Percentiles rank a stretch among this genome's conserved stretches.
These are phyloP conservation scores for Lagenidium sp. DNA, from an alignment of 352 stramenopile species.

Conservation along the genomic window DNA sequence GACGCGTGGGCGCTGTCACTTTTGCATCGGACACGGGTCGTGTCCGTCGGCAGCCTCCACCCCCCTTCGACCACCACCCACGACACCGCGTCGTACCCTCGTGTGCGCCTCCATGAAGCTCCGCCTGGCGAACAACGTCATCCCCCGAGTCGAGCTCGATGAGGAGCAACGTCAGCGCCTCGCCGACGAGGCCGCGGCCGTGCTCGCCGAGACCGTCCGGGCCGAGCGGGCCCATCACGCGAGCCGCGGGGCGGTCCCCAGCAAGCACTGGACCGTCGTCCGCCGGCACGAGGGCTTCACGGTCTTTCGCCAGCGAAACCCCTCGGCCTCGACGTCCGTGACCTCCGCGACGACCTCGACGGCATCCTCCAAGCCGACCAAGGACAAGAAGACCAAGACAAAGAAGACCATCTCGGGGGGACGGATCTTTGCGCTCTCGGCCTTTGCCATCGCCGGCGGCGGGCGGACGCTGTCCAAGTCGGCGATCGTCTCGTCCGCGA, in stretches of 20 bases:
- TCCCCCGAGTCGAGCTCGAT: constrained; percentile 18
- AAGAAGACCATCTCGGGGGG: too few species aligned
- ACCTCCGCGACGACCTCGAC: constrained; percentile 22
- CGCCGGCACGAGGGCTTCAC: constrained; percentile 12
- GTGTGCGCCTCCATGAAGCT: constrained; percentile 23
- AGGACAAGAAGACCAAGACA: neutral
- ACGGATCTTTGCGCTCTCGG: too few species aligned
- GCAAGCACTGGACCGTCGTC: constrained; percentile 25
- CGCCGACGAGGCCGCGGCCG: constrained; percentile 21
- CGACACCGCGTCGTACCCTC: too few species aligned
- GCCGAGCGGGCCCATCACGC: constrained; percentile 27
- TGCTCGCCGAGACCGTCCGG: constrained; percentile 30
- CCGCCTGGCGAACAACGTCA: constrained; percentile 23
- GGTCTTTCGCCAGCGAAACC: constrained; percentile 20
- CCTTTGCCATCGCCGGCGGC: neutral
- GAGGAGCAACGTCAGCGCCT: constrained; percentile 19
- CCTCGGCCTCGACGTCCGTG: neutral
- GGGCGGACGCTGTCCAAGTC: neutral
- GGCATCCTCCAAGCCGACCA: neutral
- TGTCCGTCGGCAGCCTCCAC: too few species aligned
- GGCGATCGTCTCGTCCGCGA: neutral
- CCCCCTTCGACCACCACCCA: too few species aligned
- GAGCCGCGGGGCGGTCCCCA: constrained; percentile 12
- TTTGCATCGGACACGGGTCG: too few species aligned
- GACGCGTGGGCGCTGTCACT: too few species aligned